These are phyloP conservation scores for Tillandsia leiboldiana DNA, from an alignment of 176 grass and related monocot species.

Conservation along the genomic window DNA sequence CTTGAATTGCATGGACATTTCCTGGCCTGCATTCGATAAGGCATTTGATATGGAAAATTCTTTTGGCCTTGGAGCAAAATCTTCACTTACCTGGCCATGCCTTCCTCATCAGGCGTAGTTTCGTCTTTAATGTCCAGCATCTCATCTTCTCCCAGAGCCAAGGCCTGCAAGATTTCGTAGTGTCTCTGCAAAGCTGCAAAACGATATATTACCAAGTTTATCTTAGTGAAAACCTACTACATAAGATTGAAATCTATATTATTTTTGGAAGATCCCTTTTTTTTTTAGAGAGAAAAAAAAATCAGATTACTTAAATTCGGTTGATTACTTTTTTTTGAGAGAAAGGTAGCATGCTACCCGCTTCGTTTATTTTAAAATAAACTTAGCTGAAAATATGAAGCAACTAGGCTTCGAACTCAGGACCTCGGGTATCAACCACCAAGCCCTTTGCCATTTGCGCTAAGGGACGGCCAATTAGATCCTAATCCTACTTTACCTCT, in stretches of 20 bases:
- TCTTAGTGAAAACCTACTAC: neutral
- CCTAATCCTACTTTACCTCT: neutral
- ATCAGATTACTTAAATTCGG: no score
- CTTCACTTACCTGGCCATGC: slow-evolving; percentile 48
- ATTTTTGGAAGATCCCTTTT: neutral
- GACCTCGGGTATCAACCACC: no score
- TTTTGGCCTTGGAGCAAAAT: neutral
- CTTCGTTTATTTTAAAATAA: no score
- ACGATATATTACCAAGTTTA: slow-evolving; percentile 8
- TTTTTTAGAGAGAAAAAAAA: no score
- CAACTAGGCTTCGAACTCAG: no score
- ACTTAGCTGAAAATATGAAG: no score
- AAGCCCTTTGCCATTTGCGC: no score
- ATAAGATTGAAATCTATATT: neutral
- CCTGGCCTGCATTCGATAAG: slow-evolving; percentile 38
- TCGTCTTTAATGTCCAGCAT: slow-evolving; percentile 92
- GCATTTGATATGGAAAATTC: neutral
- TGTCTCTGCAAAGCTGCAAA: slow-evolving; percentile 84
- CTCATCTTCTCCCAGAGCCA: slow-evolving; percentile 88
- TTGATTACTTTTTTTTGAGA: no score
- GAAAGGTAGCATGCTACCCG: no score
- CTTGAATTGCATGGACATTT: slow-evolving; percentile 57
- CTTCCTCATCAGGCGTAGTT: slow-evolving; percentile 77
- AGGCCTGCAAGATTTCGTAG: slow-evolving; percentile 84
- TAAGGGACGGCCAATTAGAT: neutral